These are phyloP conservation scores for Colletotrichum magnum DNA, from an alignment of 2,329 filamentous ascomycete genomes.

Conservation along the genomic window DNA sequence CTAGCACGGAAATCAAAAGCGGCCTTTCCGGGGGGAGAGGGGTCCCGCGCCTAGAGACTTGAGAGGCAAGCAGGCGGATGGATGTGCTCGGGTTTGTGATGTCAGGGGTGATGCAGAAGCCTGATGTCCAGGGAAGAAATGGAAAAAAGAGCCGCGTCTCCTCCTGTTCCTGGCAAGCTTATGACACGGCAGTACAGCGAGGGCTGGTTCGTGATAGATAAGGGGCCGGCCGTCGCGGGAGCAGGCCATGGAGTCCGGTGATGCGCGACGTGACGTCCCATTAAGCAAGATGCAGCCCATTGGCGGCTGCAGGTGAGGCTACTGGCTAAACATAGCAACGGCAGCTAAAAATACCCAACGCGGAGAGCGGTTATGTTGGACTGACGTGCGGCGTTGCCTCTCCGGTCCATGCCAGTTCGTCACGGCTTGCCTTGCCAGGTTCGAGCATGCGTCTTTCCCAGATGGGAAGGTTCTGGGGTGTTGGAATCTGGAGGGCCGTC, in stretches of 20 bases:
- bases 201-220: slow-evolving; percentile 22
- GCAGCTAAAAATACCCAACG: slow-evolving; percentile 51
- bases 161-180: not conserved
- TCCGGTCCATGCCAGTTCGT: not conserved
- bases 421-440: not conserved
- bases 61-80: not conserved
- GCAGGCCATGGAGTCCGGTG: not conserved
- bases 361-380: slow-evolving; percentile 25
- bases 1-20: not conserved
- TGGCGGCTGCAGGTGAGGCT: slow-evolving; percentile 54
- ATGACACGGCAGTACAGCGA: slow-evolving; percentile 6
- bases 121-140: not conserved
- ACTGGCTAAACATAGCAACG: slow-evolving; percentile 54
- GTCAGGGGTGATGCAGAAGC: slow-evolving; percentile 19
- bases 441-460: slow-evolving; percentile 4
- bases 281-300: slow-evolving; percentile 51
- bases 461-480: not conserved
- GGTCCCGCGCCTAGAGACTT: slow-evolving; percentile 24
- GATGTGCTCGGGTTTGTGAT: slow-evolving; percentile 5
- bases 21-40: not conserved
- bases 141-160: slow-evolving; percentile 1
- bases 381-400: slow-evolving; percentile 14
- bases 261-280: slow-evolving; percentile 47
- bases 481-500: slow-evolving; percentile 7
- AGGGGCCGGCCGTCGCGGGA: not conserved